phyloP scores from a whole-genome alignment of 257 asterid genomes.

The Solanum chaucha region DNA sequence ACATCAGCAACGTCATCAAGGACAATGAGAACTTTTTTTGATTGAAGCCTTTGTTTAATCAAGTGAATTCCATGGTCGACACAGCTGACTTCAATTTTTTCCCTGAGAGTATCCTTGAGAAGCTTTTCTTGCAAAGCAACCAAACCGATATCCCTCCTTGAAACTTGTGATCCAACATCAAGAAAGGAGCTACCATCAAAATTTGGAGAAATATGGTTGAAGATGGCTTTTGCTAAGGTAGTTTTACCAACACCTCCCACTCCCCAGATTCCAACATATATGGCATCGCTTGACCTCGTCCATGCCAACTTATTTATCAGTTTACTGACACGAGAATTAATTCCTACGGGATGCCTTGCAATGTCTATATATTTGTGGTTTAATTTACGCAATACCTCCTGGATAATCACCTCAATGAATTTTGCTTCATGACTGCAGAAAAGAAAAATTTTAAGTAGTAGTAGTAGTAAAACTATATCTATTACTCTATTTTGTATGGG shows the following conservation, averaged over 20 bases:
- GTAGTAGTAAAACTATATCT: no score
- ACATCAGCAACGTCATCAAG: slow-evolving; percentile 1
- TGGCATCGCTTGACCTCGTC: not conserved
- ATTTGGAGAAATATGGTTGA: not conserved
- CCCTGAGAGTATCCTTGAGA: not conserved
- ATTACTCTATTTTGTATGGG: no score
- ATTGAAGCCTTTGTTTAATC: not conserved
- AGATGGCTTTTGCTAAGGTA: not conserved
- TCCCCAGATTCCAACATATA: not conserved
- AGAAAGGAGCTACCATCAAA: not conserved
- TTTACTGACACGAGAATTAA: not conserved
- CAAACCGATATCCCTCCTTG: not conserved
- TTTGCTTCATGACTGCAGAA: not conserved
- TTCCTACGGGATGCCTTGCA: not conserved
- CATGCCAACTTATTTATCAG: not conserved
- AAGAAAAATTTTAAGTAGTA: not conserved
- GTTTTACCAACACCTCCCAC: not conserved
- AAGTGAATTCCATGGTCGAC: not conserved
- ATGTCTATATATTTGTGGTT: not conserved
- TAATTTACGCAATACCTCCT: not conserved
- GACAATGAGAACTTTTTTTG: not conserved
- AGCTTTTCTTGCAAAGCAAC: not conserved
- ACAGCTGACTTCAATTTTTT: no score
- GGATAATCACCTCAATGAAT: not conserved
- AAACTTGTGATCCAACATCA: not conserved